Percentiles rank a stretch among this genome's conserved stretches.
Evolutionary conservation across 1,284 basidiomycete species (phyloP).

Genomic region (Melampsora larici-populina): DNA sequence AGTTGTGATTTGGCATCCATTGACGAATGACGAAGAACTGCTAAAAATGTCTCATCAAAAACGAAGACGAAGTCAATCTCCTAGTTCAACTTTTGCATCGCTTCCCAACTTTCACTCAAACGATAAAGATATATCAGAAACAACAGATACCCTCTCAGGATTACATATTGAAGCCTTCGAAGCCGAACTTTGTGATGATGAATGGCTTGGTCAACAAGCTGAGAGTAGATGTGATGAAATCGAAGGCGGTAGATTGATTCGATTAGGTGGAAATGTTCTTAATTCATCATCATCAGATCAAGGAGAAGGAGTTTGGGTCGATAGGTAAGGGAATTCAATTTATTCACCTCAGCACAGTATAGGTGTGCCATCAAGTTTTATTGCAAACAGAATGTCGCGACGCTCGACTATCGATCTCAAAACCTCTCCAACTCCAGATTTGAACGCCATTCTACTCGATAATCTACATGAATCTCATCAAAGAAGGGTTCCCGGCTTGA

Average conservation of each 20-base stretch:
- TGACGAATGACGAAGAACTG: too few relatives aligned
- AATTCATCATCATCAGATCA: not conserved
- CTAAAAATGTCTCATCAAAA: not conserved
- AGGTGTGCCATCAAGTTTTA: not conserved
- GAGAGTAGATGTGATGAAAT: slow-evolving; percentile 14
- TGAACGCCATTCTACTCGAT: too few relatives aligned
- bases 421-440: too few relatives aligned
- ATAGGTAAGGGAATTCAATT: slow-evolving; percentile 22
- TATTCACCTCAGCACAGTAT: not conserved
- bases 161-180: slow-evolving; percentile 12
- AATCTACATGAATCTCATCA: too few relatives aligned
- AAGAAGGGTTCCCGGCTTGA: too few relatives aligned
- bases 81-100: not conserved
- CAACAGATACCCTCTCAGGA: not conserved
- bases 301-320: slow-evolving; percentile 22
- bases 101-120: not conserved
- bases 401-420: not conserved
- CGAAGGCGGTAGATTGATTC: slow-evolving; percentile 18
- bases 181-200: slow-evolving; percentile 13
- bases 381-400: not conserved
- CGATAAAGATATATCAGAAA: not conserved
- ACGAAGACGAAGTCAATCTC: not conserved
- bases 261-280: not conserved
- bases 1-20: too few relatives aligned
- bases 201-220: slow-evolving; percentile 8